Evolutionary conservation across 495 filamentous ascomycete species (phyloP), one percentile per base, ranked within the genome.

Genomic region (Trichodelitschia bisporula): DNA sequence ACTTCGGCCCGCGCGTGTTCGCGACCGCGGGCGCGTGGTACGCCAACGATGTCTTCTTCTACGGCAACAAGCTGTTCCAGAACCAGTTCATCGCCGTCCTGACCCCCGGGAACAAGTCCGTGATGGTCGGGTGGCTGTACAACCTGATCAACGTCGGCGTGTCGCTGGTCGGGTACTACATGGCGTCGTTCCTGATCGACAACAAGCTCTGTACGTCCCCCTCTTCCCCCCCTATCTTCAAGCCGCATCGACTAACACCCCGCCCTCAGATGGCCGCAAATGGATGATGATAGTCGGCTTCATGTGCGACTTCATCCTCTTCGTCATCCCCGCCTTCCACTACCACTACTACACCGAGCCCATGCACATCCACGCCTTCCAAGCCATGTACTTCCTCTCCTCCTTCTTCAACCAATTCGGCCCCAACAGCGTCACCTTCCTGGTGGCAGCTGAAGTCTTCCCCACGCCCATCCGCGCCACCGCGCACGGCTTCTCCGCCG

Each of bases 361-460:
- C 0, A 53, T 52, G 11, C 61, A 74, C 41, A 70, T 89, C 55
- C 61, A 71, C 36, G 53, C 57, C 0, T 92, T 92, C 71, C 78
- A 86, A 51, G 65, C 79, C 36, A 86, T 92, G 75, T 74, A 90
- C 60, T 92, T 83, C 58, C 49, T 86, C 28, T 76, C 73, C 27
- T 78, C 72, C 23, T 90, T 92, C 60, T 92, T 92, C 69, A 89
- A 86, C 59, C 82, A 92, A 49, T 90, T 92, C 43, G 79, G 82
- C 4, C 79, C 82, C 50, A 92, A 90, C 61, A 66, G 64, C 32
- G 77, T 89, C 33, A 83, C 78, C 30, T 91, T 92, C 71, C 59
- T 90, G 34, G 77, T 84, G 14, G 80, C 82, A 17, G 82, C 77
- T 17, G 82, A 92, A 47, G 76, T 84, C 8, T 92, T 69, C 59